phyloP scores from a whole-genome alignment of 1,284 basidiomycete species.

The Mycocalia duriaeana region DNA sequence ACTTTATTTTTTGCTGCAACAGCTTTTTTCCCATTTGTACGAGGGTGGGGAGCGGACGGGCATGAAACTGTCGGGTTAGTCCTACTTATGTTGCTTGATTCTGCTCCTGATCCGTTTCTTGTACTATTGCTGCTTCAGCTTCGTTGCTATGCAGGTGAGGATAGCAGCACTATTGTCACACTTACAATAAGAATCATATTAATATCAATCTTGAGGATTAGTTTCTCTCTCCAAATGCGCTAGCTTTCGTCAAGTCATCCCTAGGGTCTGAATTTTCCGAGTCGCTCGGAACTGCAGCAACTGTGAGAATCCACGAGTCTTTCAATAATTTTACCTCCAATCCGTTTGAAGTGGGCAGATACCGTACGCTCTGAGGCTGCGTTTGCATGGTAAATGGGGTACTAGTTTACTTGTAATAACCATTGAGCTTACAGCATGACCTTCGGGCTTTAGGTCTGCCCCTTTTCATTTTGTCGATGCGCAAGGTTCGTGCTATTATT shows the following conservation, averaged over 20 bases:
- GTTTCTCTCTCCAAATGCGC: constrained; percentile 41
- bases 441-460: constrained; percentile 25
- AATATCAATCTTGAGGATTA: too few relatives aligned
- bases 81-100: not conserved
- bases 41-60: constrained; percentile 38
- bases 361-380: constrained; percentile 31
- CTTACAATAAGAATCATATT: too few relatives aligned
- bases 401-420: not conserved
- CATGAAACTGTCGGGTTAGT: constrained; percentile 38
- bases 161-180: too few relatives aligned
- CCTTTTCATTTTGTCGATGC: constrained; percentile 46
- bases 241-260: constrained; percentile 39
- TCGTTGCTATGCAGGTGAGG: constrained; percentile 35
- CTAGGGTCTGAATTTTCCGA: constrained; percentile 36
- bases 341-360: constrained; percentile 43
- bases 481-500: constrained; percentile 31
- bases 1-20: too few relatives aligned
- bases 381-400: constrained; percentile 31
- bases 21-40: too few relatives aligned
- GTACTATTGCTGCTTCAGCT: constrained; percentile 18
- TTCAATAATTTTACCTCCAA: not conserved
- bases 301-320: constrained; percentile 23
- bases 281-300: constrained; percentile 41
- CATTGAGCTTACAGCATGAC: not conserved
- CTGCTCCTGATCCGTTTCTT: not conserved